Evolutionary conservation across 768 basidiomycete species (phyloP).

Genomic region (Harrya chromipes): DNA sequence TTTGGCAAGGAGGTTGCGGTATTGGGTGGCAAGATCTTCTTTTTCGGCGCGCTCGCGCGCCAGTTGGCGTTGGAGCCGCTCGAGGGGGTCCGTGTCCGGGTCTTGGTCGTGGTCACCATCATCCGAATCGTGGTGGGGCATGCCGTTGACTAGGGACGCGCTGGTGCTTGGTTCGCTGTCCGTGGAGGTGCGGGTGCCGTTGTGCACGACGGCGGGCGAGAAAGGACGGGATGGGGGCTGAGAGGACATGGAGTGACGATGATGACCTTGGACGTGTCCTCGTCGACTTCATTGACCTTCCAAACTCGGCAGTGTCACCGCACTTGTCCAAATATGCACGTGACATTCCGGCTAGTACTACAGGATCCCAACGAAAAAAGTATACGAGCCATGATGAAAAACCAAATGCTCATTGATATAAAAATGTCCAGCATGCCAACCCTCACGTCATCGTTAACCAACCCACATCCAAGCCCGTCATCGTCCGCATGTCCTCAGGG

Average conservation of each 20-base stretch:
- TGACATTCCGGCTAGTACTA: neutral
- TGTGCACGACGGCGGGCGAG: constrained; percentile 23
- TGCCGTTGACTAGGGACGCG: constrained; percentile 32
- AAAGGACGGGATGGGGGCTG: constrained; percentile 32
- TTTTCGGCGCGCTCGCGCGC: constrained; percentile 78
- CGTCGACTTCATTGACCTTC: constrained; percentile 1
- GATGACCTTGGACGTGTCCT: constrained; percentile 4
- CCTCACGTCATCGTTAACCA: constrained; percentile 48
- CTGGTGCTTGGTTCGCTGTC: constrained; percentile 40
- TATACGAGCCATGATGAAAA: neutral
- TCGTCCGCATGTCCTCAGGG: constrained; percentile 68
- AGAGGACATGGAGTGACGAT: constrained; percentile 14
- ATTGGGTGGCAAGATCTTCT: constrained; percentile 81
- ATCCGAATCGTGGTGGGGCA: constrained; percentile 24
- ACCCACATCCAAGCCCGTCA: constrained; percentile 82
- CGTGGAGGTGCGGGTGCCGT: constrained; percentile 35
- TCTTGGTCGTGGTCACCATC: constrained; percentile 37
- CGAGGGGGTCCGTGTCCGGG: constrained; percentile 46
- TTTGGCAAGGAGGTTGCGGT: constrained; percentile 81
- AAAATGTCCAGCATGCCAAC: neutral
- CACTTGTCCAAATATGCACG: constrained; percentile 6
- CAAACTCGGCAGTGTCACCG: constrained; percentile 9
- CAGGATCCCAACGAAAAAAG: neutral
- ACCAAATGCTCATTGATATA: too few relatives aligned
- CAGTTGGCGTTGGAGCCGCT: constrained; percentile 71